phyloP scores from a whole-genome alignment of 176 grass and related monocot species.

The Carex littledalei region DNA sequence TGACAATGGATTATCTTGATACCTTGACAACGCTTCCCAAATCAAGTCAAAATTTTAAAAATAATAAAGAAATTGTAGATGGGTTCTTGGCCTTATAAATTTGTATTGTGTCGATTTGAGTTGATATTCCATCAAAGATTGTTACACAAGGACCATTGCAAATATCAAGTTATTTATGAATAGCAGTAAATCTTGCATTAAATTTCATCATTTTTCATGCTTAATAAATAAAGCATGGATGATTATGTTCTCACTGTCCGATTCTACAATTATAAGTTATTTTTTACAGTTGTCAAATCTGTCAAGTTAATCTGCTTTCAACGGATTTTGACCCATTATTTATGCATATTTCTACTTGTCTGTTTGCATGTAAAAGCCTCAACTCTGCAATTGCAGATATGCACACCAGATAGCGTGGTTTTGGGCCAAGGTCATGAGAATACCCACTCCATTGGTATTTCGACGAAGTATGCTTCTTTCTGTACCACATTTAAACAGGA shows the following conservation, averaged over 20 bases:
- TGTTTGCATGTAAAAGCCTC: neutral
- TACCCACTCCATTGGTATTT: constrained; percentile 49
- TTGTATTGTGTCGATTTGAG: neutral
- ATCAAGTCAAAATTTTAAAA: neutral
- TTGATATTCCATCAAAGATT: neutral
- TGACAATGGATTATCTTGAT: neutral
- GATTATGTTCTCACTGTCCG: neutral
- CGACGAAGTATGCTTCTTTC: constrained; percentile 47
- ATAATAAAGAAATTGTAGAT: neutral
- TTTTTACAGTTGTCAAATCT: neutral
- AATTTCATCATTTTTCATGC: neutral
- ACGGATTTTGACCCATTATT: neutral
- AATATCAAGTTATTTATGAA: neutral
- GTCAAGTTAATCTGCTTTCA: neutral
- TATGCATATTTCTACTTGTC: neutral
- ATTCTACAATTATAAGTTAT: neutral
- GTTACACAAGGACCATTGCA: neutral
- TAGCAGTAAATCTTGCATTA: neutral
- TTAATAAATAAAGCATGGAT: neutral
- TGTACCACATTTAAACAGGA: neutral
- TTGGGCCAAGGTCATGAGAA: constrained; percentile 44
- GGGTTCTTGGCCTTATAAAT: neutral
- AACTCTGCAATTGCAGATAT: constrained; percentile 46
- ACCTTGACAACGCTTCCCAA: neutral
- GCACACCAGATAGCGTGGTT: constrained; percentile 44